Evolutionary conservation across 169 alveolate species (phyloP).

Genomic region (Plasmodium yoelii): DNA sequence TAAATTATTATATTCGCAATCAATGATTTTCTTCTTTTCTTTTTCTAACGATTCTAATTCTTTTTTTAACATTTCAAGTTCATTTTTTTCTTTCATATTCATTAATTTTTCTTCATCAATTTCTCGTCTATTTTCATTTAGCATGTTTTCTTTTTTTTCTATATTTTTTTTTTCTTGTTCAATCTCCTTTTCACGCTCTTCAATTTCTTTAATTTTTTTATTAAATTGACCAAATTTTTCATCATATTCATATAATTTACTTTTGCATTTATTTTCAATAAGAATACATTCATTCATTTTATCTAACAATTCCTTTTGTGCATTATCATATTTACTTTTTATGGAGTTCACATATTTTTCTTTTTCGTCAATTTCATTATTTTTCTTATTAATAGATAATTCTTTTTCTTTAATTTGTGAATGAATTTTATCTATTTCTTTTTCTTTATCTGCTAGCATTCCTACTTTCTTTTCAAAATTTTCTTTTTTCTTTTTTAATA

Average conservation of each 20-base stretch:
- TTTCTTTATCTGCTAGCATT: constrained; percentile 72
- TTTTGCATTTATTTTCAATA: constrained; percentile 75
- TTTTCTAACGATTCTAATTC: constrained; percentile 72
- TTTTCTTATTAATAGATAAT: constrained; percentile 34
- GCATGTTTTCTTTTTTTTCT: constrained; percentile 60
- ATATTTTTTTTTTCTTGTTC: constrained; percentile 58
- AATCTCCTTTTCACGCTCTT: constrained; percentile 65
- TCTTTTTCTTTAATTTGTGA: constrained; percentile 67
- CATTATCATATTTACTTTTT: constrained; percentile 61
- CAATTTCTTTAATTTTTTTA: constrained; percentile 71
- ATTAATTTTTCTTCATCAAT: constrained; percentile 59
- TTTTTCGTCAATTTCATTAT: constrained; percentile 57
- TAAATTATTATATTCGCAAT: constrained; percentile 57
- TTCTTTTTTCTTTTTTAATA: constrained; percentile 61
- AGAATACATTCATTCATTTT: constrained; percentile 72
- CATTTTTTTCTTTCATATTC: constrained; percentile 64
- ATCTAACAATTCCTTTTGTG: constrained; percentile 60
- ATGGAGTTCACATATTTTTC: constrained; percentile 68
- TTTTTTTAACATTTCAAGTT: constrained; percentile 56
- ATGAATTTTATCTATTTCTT: constrained; percentile 69
- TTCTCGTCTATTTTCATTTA: constrained; percentile 52
- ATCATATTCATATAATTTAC: constrained; percentile 68
- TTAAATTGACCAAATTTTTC: constrained; percentile 68
- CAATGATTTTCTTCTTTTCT: constrained; percentile 65
- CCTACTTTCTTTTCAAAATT: constrained; percentile 73